Base-by-base conservation (phyloP, 2,329 filamentous ascomycete species). In the Pseudogymnoascus pannorum region DNA sequence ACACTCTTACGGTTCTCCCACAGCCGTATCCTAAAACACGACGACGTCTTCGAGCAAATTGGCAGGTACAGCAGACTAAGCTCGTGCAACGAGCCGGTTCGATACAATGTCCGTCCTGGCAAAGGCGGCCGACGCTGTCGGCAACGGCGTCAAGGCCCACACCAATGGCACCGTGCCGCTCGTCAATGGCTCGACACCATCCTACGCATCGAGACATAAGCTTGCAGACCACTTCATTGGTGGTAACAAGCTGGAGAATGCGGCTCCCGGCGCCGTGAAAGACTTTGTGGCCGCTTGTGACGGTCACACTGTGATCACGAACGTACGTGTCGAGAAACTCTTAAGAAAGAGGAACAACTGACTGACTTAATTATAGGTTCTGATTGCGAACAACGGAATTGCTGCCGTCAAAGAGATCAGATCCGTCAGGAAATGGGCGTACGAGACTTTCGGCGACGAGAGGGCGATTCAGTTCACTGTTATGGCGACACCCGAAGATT, bases 381-480 rank as follows among this genome's bases (percentile, higher is more conserved):
- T 99, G 67, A 99, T 99, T 77, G 94, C 94, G 75, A 99, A 99
- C 82, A 99, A 99, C 80, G 94, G 94, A 83, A 99, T 99, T 76
- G 94, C 94, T 59, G 94, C 94, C 73, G 94, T 99, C 76, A 99
- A 99, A 79, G 94, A 99, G 78, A 99, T 99, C 75, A 87, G 94
- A 76, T 97, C 93, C 63, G 93, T 99, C 73, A 89, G 94, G 77
- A 99, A 97, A 92, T 99, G 94, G 94, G 94, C 94, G 64, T 99
- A 99, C 86, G 94, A 99, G 79, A 96, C 91, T 6, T 99, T 99
- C 74, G 93, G 94, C 79, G 92, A 99, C 78, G 94, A 99, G 81
- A 86, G 89, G 72, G 94, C 93, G 70, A 97, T 99, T 73, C 92
- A 97, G 75, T 99, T 99, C 80, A 99, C 94, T 66, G 94, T 99